Percentiles rank a stretch among this genome's conserved stretches.
These are phyloP conservation scores for Plasmodium vivax DNA, from an alignment of 169 alveolate genomes.

Conservation along the genomic window DNA sequence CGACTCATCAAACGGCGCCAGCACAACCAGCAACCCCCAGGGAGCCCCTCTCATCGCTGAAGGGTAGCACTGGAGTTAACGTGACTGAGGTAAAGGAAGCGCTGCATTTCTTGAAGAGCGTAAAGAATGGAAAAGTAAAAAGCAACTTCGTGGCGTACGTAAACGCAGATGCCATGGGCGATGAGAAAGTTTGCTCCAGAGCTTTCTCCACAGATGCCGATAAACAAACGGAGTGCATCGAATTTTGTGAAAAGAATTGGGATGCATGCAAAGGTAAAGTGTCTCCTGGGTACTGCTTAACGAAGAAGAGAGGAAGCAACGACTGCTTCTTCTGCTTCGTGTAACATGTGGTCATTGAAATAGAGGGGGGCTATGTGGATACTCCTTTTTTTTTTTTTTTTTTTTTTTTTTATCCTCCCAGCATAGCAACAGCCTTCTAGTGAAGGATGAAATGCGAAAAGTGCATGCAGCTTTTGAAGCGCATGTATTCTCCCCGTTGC, in stretches of 20 bases:
- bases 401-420: too few relatives aligned
- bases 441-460: too few relatives aligned
- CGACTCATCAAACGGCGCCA: background rate
- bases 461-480: too few relatives aligned
- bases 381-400: too few relatives aligned
- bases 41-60: background rate
- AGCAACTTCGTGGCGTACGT: background rate
- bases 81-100: background rate
- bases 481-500: too few relatives aligned
- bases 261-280: background rate
- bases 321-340: background rate
- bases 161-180: background rate
- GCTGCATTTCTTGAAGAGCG: background rate
- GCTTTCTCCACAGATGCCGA: background rate
- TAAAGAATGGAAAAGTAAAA: background rate
- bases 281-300: background rate
- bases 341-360: background rate
- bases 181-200: background rate
- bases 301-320: background rate
- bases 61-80: too few relatives aligned
- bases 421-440: background rate
- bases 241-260: background rate
- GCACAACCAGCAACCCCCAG: background rate
- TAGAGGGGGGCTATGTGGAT: background rate
- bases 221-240: background rate